These are phyloP conservation scores for Plasmodium chabaudi DNA, from an alignment of 169 alveolate genomes.

Conservation along the genomic window DNA sequence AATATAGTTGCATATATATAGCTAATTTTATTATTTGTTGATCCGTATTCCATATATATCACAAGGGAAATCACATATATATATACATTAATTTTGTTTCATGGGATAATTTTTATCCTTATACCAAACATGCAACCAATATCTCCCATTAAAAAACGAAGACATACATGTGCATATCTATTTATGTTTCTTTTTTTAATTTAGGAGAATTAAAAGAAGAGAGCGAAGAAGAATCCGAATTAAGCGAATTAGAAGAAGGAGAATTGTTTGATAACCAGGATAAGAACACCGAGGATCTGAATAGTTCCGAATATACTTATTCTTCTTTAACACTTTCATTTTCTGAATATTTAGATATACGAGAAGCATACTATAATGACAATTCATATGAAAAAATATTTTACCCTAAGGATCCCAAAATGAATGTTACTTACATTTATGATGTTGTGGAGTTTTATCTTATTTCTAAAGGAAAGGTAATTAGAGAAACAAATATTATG, in stretches of 20 bases:
- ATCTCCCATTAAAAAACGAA: too few species aligned
- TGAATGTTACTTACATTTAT: conserved; percentile 48
- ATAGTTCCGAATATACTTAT: conserved; percentile 61
- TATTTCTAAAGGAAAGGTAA: conserved; percentile 11
- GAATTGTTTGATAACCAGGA: conserved; percentile 28
- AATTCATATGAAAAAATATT: conserved; percentile 44
- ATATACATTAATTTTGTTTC: neutral
- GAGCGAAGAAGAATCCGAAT: conserved; percentile 25
- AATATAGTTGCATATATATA: neutral
- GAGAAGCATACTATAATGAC: conserved; percentile 45
- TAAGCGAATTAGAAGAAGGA: conserved; percentile 10
- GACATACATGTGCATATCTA: neutral
- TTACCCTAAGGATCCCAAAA: conserved; percentile 42
- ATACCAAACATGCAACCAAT: too few species aligned
- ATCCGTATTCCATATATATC: neutral
- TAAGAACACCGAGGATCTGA: conserved; percentile 28
- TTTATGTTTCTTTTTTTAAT: neutral
- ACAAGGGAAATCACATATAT: neutral
- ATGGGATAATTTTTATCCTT: too few species aligned
- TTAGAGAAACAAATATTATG: neutral
- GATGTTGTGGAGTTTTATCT: conserved; percentile 39
- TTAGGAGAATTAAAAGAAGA: neutral
- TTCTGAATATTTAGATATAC: conserved; percentile 31
- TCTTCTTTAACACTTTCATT: conserved; percentile 56
- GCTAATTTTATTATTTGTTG: too few species aligned